Conservation (phyloP, 768 basidiomycete genomes). For the Termitomyces sp. region DNA sequence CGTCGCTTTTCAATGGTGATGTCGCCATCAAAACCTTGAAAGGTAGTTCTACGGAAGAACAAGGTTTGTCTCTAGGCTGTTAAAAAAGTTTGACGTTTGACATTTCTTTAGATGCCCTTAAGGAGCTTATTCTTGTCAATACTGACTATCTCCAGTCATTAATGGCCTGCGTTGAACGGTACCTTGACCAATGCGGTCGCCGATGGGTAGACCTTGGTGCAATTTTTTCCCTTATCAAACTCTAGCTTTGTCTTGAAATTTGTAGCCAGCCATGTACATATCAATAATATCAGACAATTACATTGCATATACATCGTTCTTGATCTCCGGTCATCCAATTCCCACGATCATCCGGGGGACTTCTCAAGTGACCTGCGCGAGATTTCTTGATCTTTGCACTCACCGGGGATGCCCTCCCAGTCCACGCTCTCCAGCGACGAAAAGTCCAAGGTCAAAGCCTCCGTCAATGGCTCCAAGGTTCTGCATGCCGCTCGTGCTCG, state of each 20-base stretch:
- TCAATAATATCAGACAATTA: too few species aligned
- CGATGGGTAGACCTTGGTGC: constrained; percentile 80
- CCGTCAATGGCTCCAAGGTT: constrained; percentile 66
- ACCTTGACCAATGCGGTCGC: constrained; percentile 83
- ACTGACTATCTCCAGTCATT: constrained; percentile 44
- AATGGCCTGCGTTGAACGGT: constrained; percentile 57
- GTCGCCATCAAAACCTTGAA: constrained; percentile 50
- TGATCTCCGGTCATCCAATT: neutral
- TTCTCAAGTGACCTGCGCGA: too few species aligned
- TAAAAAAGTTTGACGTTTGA: neutral
- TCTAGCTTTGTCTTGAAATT: constrained; percentile 12
- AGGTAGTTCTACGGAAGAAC: constrained; percentile 31
- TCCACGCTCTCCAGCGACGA: constrained; percentile 70
- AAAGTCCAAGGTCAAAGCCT: constrained; percentile 67
- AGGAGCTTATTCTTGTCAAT: constrained; percentile 45
- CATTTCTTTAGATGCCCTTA: constrained; percentile 46
- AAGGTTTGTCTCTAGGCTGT: constrained; percentile 23
- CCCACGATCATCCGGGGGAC: too few species aligned
- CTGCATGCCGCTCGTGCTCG: constrained; percentile 75
- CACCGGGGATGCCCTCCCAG: constrained; percentile 16
- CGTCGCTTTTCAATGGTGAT: constrained; percentile 68
- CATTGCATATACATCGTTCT: too few species aligned
- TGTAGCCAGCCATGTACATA: too few species aligned
- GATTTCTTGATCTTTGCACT: too few species aligned
- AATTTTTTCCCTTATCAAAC: constrained; percentile 80